Evolutionary conservation across 129 eudicot species (phyloP), one percentile per base, ranked within the genome.

Genomic region (Flaveria ramosissima): DNA sequence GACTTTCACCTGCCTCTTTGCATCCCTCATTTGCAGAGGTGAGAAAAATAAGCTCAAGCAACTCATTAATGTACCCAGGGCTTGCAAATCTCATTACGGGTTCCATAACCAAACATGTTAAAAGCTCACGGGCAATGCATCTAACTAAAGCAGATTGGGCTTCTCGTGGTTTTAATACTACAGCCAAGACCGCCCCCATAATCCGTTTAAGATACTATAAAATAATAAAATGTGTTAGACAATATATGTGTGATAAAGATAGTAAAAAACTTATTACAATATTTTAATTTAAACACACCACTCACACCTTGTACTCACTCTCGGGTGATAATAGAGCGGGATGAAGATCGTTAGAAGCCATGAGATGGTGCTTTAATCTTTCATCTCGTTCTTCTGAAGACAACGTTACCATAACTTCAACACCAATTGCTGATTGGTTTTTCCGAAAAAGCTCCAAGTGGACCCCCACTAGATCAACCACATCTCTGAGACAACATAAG

Each of bases 251-350:
- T 73, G 55, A 69, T 26, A 42, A 77, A 17, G 19, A 41, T 61
- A 5, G 50, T 69, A 20, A 70, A 17, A 36, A n/a, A 4, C 36
- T 52, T 26, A 53, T 21, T 20, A 19, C n/a, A 7, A 19, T 11
- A 20, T 13, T 42, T 4, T 47, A 6, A 23, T 71, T 65, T 83
- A 77, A 84, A 78, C 84, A 76, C 89, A 75, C 85, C 83, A 85
- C 87, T 77, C 89, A 89, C 90, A 95, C 99, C 99, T 95, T 95
- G 92, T 92, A 92, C 97, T 95, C 99, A 92, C 95, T 75, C 85
- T 95, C 99, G 20, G 96, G 77, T 70, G 97, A 95, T 71, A 88
- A 65, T 83, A 95, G 85, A 78, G 99, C 99, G 13, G 99, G 99
- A 81, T 95, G 97, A 77, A 95, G 99, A 74, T 92, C 92, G 66